A percentile compares a stretch with the other conserved stretches of the same genome.
phyloP scores from a whole-genome alignment of 2,329 filamentous ascomycete genomes.

The Talaromyces sp. region DNA sequence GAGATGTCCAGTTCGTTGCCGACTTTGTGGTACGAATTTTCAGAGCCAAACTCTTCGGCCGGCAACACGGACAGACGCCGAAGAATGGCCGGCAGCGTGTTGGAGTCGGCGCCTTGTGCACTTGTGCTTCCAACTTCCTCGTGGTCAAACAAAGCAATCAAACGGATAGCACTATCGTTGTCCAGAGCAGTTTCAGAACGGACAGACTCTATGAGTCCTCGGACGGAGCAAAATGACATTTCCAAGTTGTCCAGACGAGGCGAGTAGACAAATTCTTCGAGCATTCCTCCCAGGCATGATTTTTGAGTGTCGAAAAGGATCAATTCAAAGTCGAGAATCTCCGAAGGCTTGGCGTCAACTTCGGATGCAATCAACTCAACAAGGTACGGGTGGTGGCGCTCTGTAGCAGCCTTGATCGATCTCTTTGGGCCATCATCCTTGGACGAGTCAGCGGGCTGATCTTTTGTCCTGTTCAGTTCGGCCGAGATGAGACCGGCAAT shows the following conservation, averaged over 20 bases:
- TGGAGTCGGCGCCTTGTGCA: conserved; percentile 89
- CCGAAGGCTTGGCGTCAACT: conserved; percentile 62
- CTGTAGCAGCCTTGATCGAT: conserved; percentile 64
- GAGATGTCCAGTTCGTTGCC: conserved; percentile 55
- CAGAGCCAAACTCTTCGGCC: conserved; percentile 48
- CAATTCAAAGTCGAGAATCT: conserved; percentile 89
- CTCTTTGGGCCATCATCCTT: conserved; percentile 38
- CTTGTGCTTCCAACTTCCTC: conserved; percentile 93
- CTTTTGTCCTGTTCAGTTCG: conserved; percentile 69
- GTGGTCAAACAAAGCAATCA: conserved; percentile 95
- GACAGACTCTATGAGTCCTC: conserved; percentile 78
- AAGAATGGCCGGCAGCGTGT: conserved; percentile 80
- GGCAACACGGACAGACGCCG: conserved; percentile 79
- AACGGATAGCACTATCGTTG: conserved; percentile 72
- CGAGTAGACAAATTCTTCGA: conserved; percentile 93
- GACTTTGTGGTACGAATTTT: conserved; percentile 60
- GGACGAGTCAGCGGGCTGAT: conserved; percentile 42
- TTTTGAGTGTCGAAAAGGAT: conserved; percentile 96
- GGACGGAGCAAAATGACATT: conserved; percentile 90
- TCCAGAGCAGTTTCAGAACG: conserved; percentile 60
- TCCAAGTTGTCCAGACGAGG: conserved; percentile 92
- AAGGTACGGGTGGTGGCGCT: conserved; percentile 84
- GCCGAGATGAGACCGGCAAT: conserved; percentile 83
- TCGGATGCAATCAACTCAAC: conserved; percentile 79
- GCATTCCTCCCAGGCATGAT: conserved; percentile 78